phyloP scores from a whole-genome alignment of 306 rosid species.

The Quercus bicolor region DNA sequence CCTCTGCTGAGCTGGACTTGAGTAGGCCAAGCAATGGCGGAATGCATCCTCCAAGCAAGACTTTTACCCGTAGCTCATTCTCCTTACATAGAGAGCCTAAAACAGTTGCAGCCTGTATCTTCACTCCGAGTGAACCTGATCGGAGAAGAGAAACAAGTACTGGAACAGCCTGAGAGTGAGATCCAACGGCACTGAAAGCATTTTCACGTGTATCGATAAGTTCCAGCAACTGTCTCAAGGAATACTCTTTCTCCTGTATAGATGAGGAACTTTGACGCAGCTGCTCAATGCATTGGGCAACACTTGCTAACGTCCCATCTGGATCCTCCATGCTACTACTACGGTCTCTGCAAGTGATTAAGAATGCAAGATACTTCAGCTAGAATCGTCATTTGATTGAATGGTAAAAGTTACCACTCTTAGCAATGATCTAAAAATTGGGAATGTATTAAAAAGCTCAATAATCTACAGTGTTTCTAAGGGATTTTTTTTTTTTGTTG shows the following conservation, averaged over 20 bases:
- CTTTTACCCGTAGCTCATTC: conserved; percentile 94
- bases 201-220: conserved; percentile 90
- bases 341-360: conserved; percentile 69
- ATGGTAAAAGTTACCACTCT: background rate
- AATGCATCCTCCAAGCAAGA: conserved; percentile 97
- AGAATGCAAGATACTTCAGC: conserved; percentile 23
- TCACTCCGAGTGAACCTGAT: conserved; percentile 83
- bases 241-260: conserved; percentile 79
- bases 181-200: conserved; percentile 99
- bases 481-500: background rate
- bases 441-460: background rate
- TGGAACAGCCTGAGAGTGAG: conserved; percentile 99
- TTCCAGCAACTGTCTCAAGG: conserved; percentile 76
- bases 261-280: conserved; percentile 86
- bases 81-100: conserved; percentile 93
- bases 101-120: conserved; percentile 95
- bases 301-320: conserved; percentile 97
- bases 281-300: conserved; percentile 99
- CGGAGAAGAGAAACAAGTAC: conserved; percentile 99
- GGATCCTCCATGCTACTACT: conserved; percentile 95
- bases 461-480: background rate
- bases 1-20: conserved; percentile 85
- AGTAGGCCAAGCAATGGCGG: conserved; percentile 97
- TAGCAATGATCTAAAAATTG: background rate
- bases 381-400: background rate